These are phyloP conservation scores for Odonthalia washingtoniensis DNA, from an alignment of 31 red algal genomes.

Conservation along the genomic window DNA sequence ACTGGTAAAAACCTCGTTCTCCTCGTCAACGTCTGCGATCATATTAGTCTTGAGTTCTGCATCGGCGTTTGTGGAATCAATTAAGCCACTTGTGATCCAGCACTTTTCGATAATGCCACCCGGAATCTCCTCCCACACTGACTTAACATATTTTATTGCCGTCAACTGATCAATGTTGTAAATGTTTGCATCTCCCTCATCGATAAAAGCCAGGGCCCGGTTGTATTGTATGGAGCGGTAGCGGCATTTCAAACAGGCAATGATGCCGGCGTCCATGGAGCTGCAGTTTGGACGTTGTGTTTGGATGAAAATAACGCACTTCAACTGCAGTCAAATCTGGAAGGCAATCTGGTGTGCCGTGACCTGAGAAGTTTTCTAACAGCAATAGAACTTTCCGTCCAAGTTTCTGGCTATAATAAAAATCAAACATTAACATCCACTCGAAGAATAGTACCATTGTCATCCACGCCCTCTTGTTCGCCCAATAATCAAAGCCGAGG, in stretches of 20 bases:
- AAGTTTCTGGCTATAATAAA: not conserved
- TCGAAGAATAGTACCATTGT: slow-evolving; percentile 19
- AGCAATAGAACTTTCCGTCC: slow-evolving; percentile 22
- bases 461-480: slow-evolving; percentile 26
- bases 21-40: not conserved
- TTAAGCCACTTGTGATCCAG: not conserved
- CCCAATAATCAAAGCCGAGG: not conserved
- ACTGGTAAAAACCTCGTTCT: not conserved
- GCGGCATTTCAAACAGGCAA: not conserved
- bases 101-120: slow-evolving; percentile 3
- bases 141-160: not conserved
- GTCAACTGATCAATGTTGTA: slow-evolving; percentile 14
- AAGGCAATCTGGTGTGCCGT: not conserved
- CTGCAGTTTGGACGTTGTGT: slow-evolving; percentile 3
- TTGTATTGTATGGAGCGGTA: not conserved
- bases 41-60: not conserved
- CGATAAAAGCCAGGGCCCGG: not conserved
- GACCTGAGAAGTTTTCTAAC: slow-evolving; percentile 7
- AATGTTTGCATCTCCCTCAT: not conserved
- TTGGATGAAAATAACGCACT: not conserved
- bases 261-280: not conserved
- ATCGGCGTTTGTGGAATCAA: not conserved
- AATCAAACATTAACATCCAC: not conserved
- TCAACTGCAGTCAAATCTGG: not conserved
- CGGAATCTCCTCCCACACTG: not conserved